Base-by-base conservation (phyloP, 768 basidiomycete species). In the Naematelia aurantialba region DNA sequence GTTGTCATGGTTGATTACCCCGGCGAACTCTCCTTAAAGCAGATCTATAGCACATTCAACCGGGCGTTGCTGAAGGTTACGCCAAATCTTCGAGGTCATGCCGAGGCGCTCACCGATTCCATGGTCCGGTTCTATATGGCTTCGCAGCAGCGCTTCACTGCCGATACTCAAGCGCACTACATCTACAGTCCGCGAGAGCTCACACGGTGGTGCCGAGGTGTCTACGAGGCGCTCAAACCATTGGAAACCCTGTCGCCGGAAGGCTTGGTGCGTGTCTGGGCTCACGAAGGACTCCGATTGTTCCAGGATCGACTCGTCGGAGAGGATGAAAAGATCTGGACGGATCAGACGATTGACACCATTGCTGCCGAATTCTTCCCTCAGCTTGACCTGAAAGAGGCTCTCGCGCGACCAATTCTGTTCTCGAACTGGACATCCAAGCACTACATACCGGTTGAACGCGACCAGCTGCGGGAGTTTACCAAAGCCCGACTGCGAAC, bases 351-450 rank as follows among this genome's bases (percentile, higher is more conserved):
- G 66, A 88, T 98, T 61, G 91, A 99, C 74, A 67, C 80, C 22
- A 84, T 84, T 19, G 94, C 94, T 0, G 81, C 87, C 81, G 82
- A 86, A 61, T 87, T 96, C 76, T 99, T 99, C 86, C 93, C 92
- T 0, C 92, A 89, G 1, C 88, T 96, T 76, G 85, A 89, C 73
- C 83, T 83, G 44, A 85, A 87, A 24, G 91, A 96, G 72, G 91
- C 96, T 1, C 82, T 99, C 25, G 78, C 66, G 29, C 85, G 96
- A 14, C 96, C 96, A 0, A 92, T 99, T 66, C 79, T 99, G 34
- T 99, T 92, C 82, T 98, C 96, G 21, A 98, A 98, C 76, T 99
- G 96, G 96, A 97, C 94, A 0, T 93, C 94, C 10, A 91, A 93
- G 79, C 80, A 97, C 73, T 98, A 98, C 76, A 85, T 98, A 47